These are phyloP conservation scores for Iberis pinnata DNA, from an alignment of 345 rosid genomes.

Conservation along the genomic window DNA sequence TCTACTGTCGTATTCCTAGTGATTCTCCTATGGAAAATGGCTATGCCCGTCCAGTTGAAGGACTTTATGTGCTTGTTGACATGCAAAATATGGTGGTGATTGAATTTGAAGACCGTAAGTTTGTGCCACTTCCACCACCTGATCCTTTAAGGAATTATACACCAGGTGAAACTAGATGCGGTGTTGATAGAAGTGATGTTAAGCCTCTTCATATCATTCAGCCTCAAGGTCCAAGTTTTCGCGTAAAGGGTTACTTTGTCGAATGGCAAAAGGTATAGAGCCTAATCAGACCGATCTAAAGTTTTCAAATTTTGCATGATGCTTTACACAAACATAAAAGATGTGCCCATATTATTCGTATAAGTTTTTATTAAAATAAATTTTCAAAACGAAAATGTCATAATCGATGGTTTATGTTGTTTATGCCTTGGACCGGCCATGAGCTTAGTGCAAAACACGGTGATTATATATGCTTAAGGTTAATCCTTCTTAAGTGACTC, in stretches of 20 bases:
- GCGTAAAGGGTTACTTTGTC: slow-evolving; percentile 66
- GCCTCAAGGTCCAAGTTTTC: slow-evolving; percentile 95
- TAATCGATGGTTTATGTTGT: too few species aligned
- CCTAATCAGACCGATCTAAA: too few species aligned
- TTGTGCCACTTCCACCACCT: slow-evolving; percentile 83
- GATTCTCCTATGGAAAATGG: slow-evolving; percentile 97
- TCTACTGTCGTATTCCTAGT: slow-evolving; percentile 87
- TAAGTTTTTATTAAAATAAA: too few species aligned
- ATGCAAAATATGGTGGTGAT: slow-evolving; percentile 88
- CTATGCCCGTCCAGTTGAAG: slow-evolving; percentile 93
- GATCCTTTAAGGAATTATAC: slow-evolving; percentile 89
- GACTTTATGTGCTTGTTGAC: slow-evolving; percentile 71
- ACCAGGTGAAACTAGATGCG: slow-evolving; percentile 80
- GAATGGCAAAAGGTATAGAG: slow-evolving; percentile 98
- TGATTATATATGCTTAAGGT: slow-evolving; percentile 10
- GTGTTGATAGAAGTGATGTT: slow-evolving; percentile 90
- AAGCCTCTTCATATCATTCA: slow-evolving; percentile 77
- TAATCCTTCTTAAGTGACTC: slow-evolving; percentile 14
- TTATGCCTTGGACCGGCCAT: too few species aligned
- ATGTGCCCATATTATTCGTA: too few species aligned
- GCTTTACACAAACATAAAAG: too few species aligned
- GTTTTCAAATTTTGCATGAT: too few species aligned
- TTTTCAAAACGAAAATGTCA: too few species aligned
- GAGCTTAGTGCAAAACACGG: too few species aligned
- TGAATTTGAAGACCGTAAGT: slow-evolving; percentile 81